These are phyloP conservation scores for Penicillium roqueforti DNA, from an alignment of 495 filamentous ascomycete species.

Conservation along the genomic window DNA sequence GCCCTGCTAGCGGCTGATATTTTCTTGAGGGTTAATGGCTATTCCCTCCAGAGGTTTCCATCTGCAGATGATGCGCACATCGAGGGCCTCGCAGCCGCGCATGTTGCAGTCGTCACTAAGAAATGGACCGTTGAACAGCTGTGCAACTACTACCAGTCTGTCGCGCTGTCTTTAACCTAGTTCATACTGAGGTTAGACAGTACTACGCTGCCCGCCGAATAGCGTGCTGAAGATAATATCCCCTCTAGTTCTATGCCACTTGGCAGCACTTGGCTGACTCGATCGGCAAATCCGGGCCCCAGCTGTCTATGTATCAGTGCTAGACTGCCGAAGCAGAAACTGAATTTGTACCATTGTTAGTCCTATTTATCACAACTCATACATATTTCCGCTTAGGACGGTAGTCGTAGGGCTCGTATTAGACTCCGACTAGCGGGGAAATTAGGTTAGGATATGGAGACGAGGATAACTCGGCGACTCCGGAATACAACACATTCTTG, in stretches of 20 bases:
- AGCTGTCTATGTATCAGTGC: no score
- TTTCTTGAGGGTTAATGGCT: conserved; percentile 37
- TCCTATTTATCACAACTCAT: conserved; percentile 32
- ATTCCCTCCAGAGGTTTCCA: conserved; percentile 19
- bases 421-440: conserved; percentile 26
- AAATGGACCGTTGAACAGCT: conserved; percentile 24
- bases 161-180: conserved; percentile 11
- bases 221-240: no score
- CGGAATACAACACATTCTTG: conserved; percentile 3
- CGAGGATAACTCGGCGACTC: conserved; percentile 29
- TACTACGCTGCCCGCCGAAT: no score
- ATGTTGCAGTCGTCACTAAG: conserved; percentile 27
- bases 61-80: conserved; percentile 14
- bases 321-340: no score
- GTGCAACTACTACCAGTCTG: conserved; percentile 23
- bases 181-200: no score
- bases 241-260: no score
- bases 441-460: conserved; percentile 26
- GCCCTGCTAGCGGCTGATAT: conserved; percentile 31
- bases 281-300: no score
- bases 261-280: no score
- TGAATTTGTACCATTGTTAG: conserved; percentile 24
- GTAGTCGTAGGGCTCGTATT: conserved; percentile 34
- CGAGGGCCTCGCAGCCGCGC: conserved; percentile 19
- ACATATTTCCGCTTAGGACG: conserved; percentile 26